A percentile compares a stretch with the other conserved stretches of the same genome.
Conservation (phyloP, 768 basidiomycete species). For the Chalciporus pseudorubinellus region DNA sequence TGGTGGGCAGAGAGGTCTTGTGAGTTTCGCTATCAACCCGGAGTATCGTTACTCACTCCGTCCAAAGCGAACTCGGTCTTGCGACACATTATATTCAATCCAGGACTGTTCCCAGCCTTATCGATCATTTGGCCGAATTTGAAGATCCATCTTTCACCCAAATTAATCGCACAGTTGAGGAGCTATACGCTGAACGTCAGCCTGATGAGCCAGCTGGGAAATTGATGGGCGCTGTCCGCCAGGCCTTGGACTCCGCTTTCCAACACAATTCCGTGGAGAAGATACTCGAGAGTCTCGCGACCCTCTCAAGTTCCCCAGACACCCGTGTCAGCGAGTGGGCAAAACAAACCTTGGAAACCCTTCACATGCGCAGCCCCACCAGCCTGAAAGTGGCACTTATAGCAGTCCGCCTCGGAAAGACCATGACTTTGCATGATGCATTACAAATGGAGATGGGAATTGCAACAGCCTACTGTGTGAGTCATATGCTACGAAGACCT, state of each 20-base stretch:
- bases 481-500: slow-evolving; percentile 31
- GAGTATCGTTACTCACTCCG: slow-evolving; percentile 9
- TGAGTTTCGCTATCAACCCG: slow-evolving; percentile 30
- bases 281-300: slow-evolving; percentile 58
- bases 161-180: slow-evolving; percentile 70
- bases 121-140: slow-evolving; percentile 58
- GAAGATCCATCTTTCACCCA: slow-evolving; percentile 39
- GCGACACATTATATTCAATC: slow-evolving; percentile 93
- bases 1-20: slow-evolving; percentile 85
- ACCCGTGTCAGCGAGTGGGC: slow-evolving; percentile 71
- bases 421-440: slow-evolving; percentile 57
- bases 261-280: slow-evolving; percentile 63
- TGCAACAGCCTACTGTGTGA: slow-evolving; percentile 85
- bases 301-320: slow-evolving; percentile 39
- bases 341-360: slow-evolving; percentile 53
- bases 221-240: slow-evolving; percentile 60
- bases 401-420: slow-evolving; percentile 71
- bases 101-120: slow-evolving; percentile 65
- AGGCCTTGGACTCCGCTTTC: slow-evolving; percentile 83
- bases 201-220: slow-evolving; percentile 51
- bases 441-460: slow-evolving; percentile 86
- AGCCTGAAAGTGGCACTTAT: slow-evolving; percentile 87
- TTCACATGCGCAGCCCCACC: slow-evolving; percentile 82
- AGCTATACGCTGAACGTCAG: slow-evolving; percentile 55
- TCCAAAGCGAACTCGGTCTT: slow-evolving; percentile 77